Base-by-base conservation (phyloP, 495 filamentous ascomycete species). In the Pyronema domesticum region DNA sequence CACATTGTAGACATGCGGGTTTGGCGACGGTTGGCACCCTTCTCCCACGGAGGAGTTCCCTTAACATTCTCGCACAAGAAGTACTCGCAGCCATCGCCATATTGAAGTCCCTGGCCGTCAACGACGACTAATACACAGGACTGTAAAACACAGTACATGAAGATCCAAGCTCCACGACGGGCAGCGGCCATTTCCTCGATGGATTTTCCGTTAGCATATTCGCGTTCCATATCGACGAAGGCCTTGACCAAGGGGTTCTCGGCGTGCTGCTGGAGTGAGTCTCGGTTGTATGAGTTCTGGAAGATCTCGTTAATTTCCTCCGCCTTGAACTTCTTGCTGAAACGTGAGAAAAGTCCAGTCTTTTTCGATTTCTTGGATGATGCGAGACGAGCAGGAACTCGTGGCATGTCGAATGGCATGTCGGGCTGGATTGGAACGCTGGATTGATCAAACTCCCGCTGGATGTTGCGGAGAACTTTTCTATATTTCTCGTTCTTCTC, bases 41-140 rank as follows among this genome's bases (percentile, higher is more conserved):
- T 79, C 46, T 82, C 80, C 93, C 91, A 98, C 2, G 91, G 89
- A 1, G 80, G 74, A 57, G 81, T 80, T 17, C 84, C 83, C 59
- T 83, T 81, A 0, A 89, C 81, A 8, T 86, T 81, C 65, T 94
- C 78, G 68, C 89, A 96, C n/a, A 96, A 76, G 72, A 95, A 96
- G 70, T 96, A 94, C 67, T 95, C 93, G 9, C 94, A 87, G 3
- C 80, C 82, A 33, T 94, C 79, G 0, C 76, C 83, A 58, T 74
- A 89, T 55, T 76, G 75, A 40, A 94, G 68, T 9, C 78, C 83
- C 1, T 84, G 84, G 3, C 86, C 88, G 69, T 96, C 93, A 23
- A 93, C 76, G 1, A 93, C 83, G 4, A 95, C 72, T 74, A 95
- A 78, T 0, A 93, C 93, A 11, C 96, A 77, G 0, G 86, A 81